Evolutionary conservation across 148 eudicot species (phyloP).

Genomic region (Fallopia convolvulus): DNA sequence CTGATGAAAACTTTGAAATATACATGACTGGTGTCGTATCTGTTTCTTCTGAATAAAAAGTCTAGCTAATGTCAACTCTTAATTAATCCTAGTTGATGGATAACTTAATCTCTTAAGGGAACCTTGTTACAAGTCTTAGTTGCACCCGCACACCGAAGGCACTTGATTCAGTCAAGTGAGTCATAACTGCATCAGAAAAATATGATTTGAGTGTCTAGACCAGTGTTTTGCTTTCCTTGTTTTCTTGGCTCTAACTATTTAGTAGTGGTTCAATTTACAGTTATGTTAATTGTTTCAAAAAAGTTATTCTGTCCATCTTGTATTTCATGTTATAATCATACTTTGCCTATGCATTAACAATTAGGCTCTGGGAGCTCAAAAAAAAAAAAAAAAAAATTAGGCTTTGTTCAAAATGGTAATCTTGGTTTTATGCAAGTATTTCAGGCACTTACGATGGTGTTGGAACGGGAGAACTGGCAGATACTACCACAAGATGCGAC

Average conservation of each 20-base stretch:
- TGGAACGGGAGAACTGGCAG: constrained; percentile 89
- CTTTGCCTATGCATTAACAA: background rate
- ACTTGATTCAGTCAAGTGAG: background rate
- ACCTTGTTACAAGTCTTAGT: background rate
- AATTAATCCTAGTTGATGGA: background rate
- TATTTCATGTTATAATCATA: background rate
- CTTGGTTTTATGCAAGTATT: constrained; percentile 6
- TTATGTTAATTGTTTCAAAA: background rate
- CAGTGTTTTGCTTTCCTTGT: background rate
- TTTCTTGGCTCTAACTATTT: background rate
- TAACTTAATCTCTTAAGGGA: background rate
- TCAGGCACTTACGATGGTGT: constrained; percentile 88
- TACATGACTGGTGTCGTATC: background rate
- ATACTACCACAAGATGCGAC: constrained; percentile 69
- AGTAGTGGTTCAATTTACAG: background rate
- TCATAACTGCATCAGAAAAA: background rate
- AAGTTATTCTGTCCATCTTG: background rate
- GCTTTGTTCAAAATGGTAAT: background rate
- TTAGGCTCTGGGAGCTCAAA: too few species aligned
- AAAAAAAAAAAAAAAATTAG: too few species aligned
- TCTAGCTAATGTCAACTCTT: background rate
- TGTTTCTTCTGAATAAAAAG: background rate
- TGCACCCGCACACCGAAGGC: background rate
- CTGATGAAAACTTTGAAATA: background rate
- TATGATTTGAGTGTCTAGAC: background rate